phyloP scores from a whole-genome alignment of 2,329 filamentous ascomycete species.

The Cytospora leucostoma region DNA sequence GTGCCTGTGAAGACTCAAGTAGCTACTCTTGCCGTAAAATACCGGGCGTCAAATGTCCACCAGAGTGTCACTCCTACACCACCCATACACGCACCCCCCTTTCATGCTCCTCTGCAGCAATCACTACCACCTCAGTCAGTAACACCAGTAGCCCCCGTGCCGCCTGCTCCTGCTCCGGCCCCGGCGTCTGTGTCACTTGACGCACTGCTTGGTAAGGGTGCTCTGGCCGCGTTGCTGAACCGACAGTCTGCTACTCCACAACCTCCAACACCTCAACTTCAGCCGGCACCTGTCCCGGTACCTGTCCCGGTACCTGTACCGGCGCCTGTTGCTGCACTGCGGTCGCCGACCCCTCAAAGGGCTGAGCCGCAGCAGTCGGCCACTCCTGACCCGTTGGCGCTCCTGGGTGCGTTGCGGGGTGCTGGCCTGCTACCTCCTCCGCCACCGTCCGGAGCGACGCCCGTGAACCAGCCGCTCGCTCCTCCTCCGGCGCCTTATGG shows the following conservation, averaged over 20 bases:
- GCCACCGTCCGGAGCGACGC: constrained; percentile 43
- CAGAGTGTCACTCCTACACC: constrained; percentile 36
- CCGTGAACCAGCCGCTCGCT: constrained; percentile 37
- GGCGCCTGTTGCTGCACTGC: constrained; percentile 42
- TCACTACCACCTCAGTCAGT: constrained; percentile 10
- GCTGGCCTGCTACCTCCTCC: constrained; percentile 63
- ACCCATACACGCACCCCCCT: constrained; percentile 37
- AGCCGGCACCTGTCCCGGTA: constrained; percentile 17
- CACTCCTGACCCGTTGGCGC: constrained; percentile 53
- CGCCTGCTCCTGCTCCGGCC: constrained; percentile 37
- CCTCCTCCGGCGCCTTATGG: constrained; percentile 33
- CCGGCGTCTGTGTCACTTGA: constrained; percentile 52
- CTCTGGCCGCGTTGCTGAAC: constrained; percentile 60
- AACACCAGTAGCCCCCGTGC: constrained; percentile 40
- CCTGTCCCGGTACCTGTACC: background rate
- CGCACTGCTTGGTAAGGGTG: constrained; percentile 59
- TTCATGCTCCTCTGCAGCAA: constrained; percentile 38
- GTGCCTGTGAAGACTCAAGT: constrained; percentile 84
- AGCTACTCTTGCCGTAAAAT: constrained; percentile 70
- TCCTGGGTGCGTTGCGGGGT: constrained; percentile 68
- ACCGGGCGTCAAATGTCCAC: constrained; percentile 50
- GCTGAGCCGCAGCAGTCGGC: constrained; percentile 43
- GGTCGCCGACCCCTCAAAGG: constrained; percentile 51
- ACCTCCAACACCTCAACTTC: constrained; percentile 46
- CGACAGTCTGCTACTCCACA: constrained; percentile 55